Base-by-base conservation (phyloP, 495 filamentous ascomycete genomes). In the Penicillium cosmopolitanum region DNA sequence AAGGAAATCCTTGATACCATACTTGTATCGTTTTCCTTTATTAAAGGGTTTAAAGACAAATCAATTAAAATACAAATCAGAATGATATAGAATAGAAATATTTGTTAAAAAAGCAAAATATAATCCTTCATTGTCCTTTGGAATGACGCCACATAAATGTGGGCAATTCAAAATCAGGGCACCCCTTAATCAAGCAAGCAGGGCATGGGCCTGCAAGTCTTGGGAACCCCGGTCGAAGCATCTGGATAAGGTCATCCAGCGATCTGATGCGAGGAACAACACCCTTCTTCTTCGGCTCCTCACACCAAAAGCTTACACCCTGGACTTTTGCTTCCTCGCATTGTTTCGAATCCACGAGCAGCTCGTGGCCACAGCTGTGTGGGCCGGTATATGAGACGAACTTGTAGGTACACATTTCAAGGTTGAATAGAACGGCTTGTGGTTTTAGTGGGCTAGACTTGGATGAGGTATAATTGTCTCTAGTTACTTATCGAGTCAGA, bases 71-170 rank as follows among this genome's bases (percentile, higher is more conserved):
- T 7, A 31, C 5, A 1, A 31, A 31, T 31, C 28, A 31, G 8
- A 31, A 31, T 1, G 28, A 9, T 9, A 8, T 31, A 31, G 19
- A 21, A 21, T 21, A 21, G 28, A 31, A 31, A 31, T 9, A 31
- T 31, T 31, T 9, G 28, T 31, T 31, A 0, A 31, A 31, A 31
- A 31, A 9, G 28, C 28, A 7, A 31, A 31, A 31, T 8, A 31
- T 28, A n/a, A 40, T 16, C n/a, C n/a, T 44, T 18, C 16, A 48
- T 23, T 3, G 11, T 28, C n/a, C 6, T 28, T 48, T 28, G 0
- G 21, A 28, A 9, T 28, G 46, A 15, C 46, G 46, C 21, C 19
- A 48, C 46, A 48, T 48, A n/a, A 48, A 28, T 48, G 46, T 48
- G 23, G 46, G 46, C 10, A 48, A 7, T 11, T 25, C 11, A 23